Evolutionary conservation across 371 early-diverging fungal species (phyloP), one percentile per base, ranked within the genome.

Genomic region (Phascolomyces articulosus): DNA sequence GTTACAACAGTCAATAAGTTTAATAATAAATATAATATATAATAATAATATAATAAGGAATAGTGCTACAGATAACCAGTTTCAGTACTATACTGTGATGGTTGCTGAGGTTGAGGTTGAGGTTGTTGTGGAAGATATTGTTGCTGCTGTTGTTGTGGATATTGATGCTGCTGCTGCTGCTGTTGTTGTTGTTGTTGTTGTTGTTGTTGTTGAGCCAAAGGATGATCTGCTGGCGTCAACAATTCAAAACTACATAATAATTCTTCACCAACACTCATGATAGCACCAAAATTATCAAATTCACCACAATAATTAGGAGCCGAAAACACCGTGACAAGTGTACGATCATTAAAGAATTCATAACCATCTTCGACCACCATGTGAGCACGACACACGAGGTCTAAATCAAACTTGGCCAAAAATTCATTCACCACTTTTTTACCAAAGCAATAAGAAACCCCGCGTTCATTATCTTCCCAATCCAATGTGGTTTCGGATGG

Each of bases 351-450:
- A 83, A 98, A 98, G 78, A 99, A 99, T 78, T 98, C 98, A 76
- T 99, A 99, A n/a, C 99, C 99, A 69, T 98, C 98, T 76, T 99
- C 99, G 4, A 99, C 98, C 9, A 98, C 98, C 90, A 96, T 95
- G 70, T 99, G 99, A 0, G 99, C 99, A 58, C 99, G 87, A 73
- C 96, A 95, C 13, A 98, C 91, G 13, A 97, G 80, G 76, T 97
- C 98, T 66, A 97, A 79, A 74, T 96, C 96, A 71, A 94, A 91
- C 40, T 67, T 72, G 27, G 74, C 55, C 60, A 98, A 73, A 75
- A 98, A 98, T 62, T 91, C 89, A 62, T 89, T 84, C 20, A 99
- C 91, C 29, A 96, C 89, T 55, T 87, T 85, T 49, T 87, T 84
- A 6, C 99, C 98, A 85, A 98, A 99, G 47, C 94, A 93, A 70